These are phyloP conservation scores for Lactarius vividus DNA, from an alignment of 768 basidiomycete genomes.

Conservation along the genomic window DNA sequence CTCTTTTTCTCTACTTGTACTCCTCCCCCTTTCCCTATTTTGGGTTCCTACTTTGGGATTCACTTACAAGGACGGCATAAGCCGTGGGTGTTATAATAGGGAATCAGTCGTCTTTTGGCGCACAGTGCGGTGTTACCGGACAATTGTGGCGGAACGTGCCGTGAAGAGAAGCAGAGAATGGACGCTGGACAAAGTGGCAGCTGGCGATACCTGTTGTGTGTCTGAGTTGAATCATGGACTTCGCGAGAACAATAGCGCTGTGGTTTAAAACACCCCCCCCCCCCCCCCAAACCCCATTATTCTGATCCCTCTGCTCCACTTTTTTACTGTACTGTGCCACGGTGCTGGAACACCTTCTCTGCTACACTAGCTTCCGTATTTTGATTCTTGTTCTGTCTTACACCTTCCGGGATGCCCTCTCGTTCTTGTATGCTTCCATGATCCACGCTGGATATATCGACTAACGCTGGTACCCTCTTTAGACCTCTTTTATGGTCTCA, in stretches of 20 bases:
- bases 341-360: slow-evolving; percentile 26
- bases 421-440: slow-evolving; percentile 10
- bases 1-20: not conserved
- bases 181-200: not conserved
- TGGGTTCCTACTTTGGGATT: not conserved
- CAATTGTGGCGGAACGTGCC: not conserved
- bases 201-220: not conserved
- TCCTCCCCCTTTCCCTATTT: not conserved
- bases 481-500: slow-evolving; percentile 75
- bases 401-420: slow-evolving; percentile 18
- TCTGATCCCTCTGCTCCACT: not conserved
- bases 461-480: not conserved
- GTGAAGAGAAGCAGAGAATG: slow-evolving; percentile 2
- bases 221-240: not conserved
- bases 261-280: slow-evolving; percentile 1
- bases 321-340: slow-evolving; percentile 6
- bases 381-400: not conserved
- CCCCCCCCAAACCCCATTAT: not conserved
- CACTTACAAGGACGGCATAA: slow-evolving; percentile 11
- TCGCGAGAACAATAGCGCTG: not conserved
- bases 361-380: not conserved
- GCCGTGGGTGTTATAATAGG: not conserved
- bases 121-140: not conserved
- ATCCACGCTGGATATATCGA: not conserved
- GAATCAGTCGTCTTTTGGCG: not conserved